Conservation (phyloP, 129 eudicot species). For the Smallanthus sonchifolius region DNA sequence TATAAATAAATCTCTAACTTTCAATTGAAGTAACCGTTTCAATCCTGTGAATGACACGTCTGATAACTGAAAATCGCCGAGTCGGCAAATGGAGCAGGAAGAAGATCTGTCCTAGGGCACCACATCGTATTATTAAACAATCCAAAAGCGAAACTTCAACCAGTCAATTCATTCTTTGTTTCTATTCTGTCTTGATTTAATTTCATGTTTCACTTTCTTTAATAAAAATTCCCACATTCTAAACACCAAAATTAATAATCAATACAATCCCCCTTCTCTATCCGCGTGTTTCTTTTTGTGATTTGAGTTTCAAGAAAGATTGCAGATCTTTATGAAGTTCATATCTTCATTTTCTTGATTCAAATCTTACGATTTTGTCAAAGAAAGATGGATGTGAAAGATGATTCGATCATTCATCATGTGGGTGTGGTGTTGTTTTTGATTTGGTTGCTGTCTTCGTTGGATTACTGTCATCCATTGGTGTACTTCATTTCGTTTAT, state of each 20-base stretch:
- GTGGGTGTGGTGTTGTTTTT: slow-evolving; percentile 61
- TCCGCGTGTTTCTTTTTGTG: slow-evolving; percentile 11
- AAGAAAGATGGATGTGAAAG: slow-evolving; percentile 39
- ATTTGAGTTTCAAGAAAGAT: slow-evolving; percentile 9
- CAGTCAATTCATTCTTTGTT: slow-evolving; percentile 1
- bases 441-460: slow-evolving; percentile 57
- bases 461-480: slow-evolving; percentile 49
- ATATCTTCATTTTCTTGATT: slow-evolving; percentile 8
- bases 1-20: too few relatives aligned
- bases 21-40: not conserved
- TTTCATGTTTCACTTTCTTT: slow-evolving; percentile 7
- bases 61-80: slow-evolving; percentile 18
- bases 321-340: slow-evolving; percentile 17
- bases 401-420: slow-evolving; percentile 61
- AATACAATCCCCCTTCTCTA: slow-evolving; percentile 13
- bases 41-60: slow-evolving; percentile 18
- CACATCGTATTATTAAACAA: not conserved
- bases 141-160: slow-evolving; percentile 2
- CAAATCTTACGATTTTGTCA: not conserved
- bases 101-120: slow-evolving; percentile 19
- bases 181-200: not conserved
- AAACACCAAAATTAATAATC: not conserved
- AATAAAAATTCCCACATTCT: slow-evolving; percentile 19
- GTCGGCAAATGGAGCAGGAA: slow-evolving; percentile 22
- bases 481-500: slow-evolving; percentile 55